A percentile compares a stretch with the other conserved stretches of the same genome.
Evolutionary conservation across 2,329 filamentous ascomycete species (phyloP).

Genomic region (Phyllosticta citrichinensis): DNA sequence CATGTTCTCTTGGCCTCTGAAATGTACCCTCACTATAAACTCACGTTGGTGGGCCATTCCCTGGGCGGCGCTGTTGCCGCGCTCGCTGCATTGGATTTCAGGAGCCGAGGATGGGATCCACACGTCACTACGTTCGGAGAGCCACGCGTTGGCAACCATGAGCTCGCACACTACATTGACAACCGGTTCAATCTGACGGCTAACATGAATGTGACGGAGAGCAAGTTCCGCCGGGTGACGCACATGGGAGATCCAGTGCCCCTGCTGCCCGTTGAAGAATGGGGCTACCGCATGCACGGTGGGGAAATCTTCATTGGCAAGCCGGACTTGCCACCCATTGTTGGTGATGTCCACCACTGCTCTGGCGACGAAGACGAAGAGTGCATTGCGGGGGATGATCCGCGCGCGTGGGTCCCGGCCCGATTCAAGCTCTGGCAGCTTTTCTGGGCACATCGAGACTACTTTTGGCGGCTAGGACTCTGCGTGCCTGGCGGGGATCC

Average conservation of each 20-base stretch:
- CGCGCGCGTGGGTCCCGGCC: constrained; percentile 28
- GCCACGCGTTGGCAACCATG: constrained; percentile 52
- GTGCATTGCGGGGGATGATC: constrained; percentile 53
- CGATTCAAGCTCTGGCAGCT: constrained; percentile 79
- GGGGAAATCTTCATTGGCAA: constrained; percentile 84
- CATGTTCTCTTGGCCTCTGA: constrained; percentile 50
- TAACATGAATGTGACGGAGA: constrained; percentile 12
- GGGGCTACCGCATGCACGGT: constrained; percentile 76
- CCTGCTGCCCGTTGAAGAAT: constrained; percentile 72
- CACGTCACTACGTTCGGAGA: constrained; percentile 87
- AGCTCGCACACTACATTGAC: constrained; percentile 45
- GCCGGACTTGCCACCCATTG: constrained; percentile 54
- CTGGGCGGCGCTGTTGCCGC: constrained; percentile 87
- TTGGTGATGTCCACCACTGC: constrained; percentile 62
- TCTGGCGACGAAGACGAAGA: constrained; percentile 57
- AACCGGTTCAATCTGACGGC: constrained; percentile 33
- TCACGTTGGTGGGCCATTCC: constrained; percentile 81
- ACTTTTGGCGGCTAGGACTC: constrained; percentile 87
- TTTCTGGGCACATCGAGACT: constrained; percentile 89
- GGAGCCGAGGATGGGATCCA: constrained; percentile 64
- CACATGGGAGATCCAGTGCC: constrained; percentile 83
- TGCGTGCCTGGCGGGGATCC: constrained; percentile 76
- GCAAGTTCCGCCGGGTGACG: constrained; percentile 65
- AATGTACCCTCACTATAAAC: constrained; percentile 57
- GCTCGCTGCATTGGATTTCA: constrained; percentile 74